phyloP scores from a whole-genome alignment of 208 protist species.

The Leishmania mexicana region DNA sequence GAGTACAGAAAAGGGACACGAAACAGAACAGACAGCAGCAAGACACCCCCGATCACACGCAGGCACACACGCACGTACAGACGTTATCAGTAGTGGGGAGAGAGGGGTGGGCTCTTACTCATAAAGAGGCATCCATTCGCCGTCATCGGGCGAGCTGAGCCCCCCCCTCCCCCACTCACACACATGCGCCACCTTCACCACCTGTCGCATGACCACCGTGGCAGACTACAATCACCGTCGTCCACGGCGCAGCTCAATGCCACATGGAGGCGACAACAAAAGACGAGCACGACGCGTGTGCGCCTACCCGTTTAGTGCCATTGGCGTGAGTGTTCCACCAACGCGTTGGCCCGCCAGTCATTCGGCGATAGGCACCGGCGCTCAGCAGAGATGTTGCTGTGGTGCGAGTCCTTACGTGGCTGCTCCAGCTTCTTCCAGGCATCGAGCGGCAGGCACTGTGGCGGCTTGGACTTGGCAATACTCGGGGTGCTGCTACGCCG shows the following conservation, averaged over 20 bases:
- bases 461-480: constrained; percentile 25
- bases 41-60: background rate
- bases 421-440: constrained; percentile 29
- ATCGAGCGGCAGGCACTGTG: constrained; percentile 18
- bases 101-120: background rate
- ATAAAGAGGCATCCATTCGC: background rate
- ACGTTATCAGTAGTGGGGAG: background rate
- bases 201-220: too few species aligned
- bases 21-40: background rate
- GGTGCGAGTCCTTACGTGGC: background rate
- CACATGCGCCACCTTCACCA: background rate
- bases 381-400: background rate
- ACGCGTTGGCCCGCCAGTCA: constrained; percentile 12
- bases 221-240: background rate
- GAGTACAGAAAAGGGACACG: background rate
- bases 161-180: background rate
- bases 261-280: background rate
- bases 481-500: constrained; percentile 9
- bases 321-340: constrained; percentile 19
- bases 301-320: constrained; percentile 16
- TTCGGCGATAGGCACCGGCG: constrained; percentile 13
- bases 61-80: background rate
- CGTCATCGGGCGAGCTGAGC: background rate
- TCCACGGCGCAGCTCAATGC: background rate
- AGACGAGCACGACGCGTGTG: background rate